A percentile compares a stretch with the other conserved stretches of the same genome.
Conservation (phyloP, 2,329 filamentous ascomycete genomes). For the Pseudogymnoascus sp. region DNA sequence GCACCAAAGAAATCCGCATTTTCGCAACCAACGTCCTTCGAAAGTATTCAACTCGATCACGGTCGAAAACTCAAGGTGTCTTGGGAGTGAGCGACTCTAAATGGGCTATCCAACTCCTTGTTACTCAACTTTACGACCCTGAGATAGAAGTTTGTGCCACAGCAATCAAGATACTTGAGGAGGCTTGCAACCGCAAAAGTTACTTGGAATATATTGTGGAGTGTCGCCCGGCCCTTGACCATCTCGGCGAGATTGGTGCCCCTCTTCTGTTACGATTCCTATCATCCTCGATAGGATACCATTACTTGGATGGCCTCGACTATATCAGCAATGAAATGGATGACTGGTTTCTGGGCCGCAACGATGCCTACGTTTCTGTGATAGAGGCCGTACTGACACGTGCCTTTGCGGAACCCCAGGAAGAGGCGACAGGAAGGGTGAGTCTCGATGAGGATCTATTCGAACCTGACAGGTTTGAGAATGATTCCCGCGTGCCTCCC, state of each 20-base stretch:
- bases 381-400: slow-evolving; percentile 93
- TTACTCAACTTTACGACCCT: slow-evolving; percentile 96
- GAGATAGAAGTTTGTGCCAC: slow-evolving; percentile 95
- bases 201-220: slow-evolving; percentile 95
- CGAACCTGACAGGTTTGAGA: slow-evolving; percentile 35
- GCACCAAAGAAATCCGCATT: slow-evolving; percentile 84
- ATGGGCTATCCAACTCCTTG: slow-evolving; percentile 93
- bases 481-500: slow-evolving; percentile 59
- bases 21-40: slow-evolving; percentile 79
- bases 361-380: slow-evolving; percentile 88
- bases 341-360: slow-evolving; percentile 95
- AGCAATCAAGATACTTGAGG: slow-evolving; percentile 93
- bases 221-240: slow-evolving; percentile 87
- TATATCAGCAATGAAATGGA: slow-evolving; percentile 99
- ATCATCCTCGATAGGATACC: slow-evolving; percentile 93
- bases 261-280: slow-evolving; percentile 86
- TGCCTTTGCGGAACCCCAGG: slow-evolving; percentile 52
- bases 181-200: slow-evolving; percentile 86
- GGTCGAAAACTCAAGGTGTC: slow-evolving; percentile 30
- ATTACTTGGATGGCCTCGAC: slow-evolving; percentile 92
- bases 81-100: slow-evolving; percentile 60
- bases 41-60: slow-evolving; percentile 65
- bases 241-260: slow-evolving; percentile 92
- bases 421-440: slow-evolving; percentile 27
- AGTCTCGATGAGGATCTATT: slow-evolving; percentile 33